Base-by-base conservation (phyloP, 2,329 filamentous ascomycete species). In the Pseudocercospora fuligena region DNA sequence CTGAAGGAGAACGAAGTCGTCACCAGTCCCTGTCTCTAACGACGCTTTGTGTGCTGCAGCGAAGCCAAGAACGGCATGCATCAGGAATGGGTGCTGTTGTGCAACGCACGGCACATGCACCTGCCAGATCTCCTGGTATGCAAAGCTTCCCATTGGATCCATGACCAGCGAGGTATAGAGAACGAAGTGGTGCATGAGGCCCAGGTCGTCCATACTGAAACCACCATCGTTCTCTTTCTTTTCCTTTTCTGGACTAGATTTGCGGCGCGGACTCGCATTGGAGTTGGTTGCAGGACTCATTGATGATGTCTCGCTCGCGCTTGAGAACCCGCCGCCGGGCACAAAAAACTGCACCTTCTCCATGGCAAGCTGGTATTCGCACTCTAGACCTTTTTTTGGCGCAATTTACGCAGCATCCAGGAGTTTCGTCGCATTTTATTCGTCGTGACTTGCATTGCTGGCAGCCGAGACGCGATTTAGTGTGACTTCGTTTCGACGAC, bases 31-130 rank as follows among this genome's bases (percentile, higher is more conserved):
- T 23, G 16, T 31, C 29, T 27, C 40, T 46, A 16, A 19, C 27
- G 33, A 59, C 51, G 19, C 36, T 54, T 51, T 57, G 59, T 75
- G 73, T 46, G 72, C 66, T 33, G 73, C 73, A 29, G 69, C 66
- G 19, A 74, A 68, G 23, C 72, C 70, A n/a, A 75, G 61, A n/a
- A 74, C 58, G 43, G 69, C 71, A 58, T 73, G 70, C 73, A 75
- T 73, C 16, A 75, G 65, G 54, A 68, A 73, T 9, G 63, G 61
- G 67, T 72, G 67, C 16, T 57, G 47, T 53, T 71, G 71, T n/a
- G 73, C 72, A 25, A 74, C 68, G 43, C 65, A 53, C 11, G 73
- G 73, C 6, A 74, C 66, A 33, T 68, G 64, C 23, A 63, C 58
- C 47, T 73, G 73, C 66, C 73, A 74, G 14, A 75, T 67, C 47